A percentile compares a stretch with the other conserved stretches of the same genome.
phyloP scores from a whole-genome alignment of 768 basidiomycete species.

The Postia placenta region DNA sequence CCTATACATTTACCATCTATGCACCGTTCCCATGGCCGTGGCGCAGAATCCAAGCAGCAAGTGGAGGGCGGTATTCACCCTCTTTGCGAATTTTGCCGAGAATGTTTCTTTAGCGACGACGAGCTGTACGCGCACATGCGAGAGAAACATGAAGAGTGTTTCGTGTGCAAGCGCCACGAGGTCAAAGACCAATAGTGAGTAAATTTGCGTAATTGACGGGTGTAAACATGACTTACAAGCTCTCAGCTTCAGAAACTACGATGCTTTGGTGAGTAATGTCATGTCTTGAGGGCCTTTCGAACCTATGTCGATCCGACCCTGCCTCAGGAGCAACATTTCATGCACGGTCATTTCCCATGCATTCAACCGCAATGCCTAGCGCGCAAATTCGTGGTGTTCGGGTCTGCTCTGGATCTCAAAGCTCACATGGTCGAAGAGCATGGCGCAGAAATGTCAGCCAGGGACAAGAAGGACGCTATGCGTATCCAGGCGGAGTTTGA shows the following conservation, averaged over 20 bases:
- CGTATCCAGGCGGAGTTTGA: constrained; percentile 62
- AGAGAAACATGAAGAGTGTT: constrained; percentile 93
- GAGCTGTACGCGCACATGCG: constrained; percentile 93
- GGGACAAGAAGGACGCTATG: constrained; percentile 62
- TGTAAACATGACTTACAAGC: too few relatives aligned
- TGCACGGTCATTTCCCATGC: constrained; percentile 73
- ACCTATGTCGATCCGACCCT: too few relatives aligned
- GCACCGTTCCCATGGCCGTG: constrained; percentile 28
- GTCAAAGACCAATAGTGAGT: constrained; percentile 82
- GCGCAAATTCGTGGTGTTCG: constrained; percentile 94
- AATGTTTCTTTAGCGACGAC: constrained; percentile 90
- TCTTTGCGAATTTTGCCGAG: constrained; percentile 83
- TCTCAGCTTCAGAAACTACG: constrained; percentile 71
- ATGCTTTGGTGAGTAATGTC: constrained; percentile 57
- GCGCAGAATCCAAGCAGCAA: constrained; percentile 40
- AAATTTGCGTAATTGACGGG: too few relatives aligned
- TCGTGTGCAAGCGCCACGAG: constrained; percentile 83
- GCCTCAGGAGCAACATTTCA: constrained; percentile 73
- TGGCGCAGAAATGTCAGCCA: constrained; percentile 63
- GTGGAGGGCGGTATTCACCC: constrained; percentile 73
- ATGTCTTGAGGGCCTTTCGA: too few relatives aligned
- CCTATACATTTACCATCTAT: constrained; percentile 75
- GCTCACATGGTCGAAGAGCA: constrained; percentile 89
- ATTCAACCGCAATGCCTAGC: constrained; percentile 65
- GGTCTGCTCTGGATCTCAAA: constrained; percentile 79